Base-by-base conservation (phyloP, 768 basidiomycete genomes). In the Hygrophoropsis aurantiaca region DNA sequence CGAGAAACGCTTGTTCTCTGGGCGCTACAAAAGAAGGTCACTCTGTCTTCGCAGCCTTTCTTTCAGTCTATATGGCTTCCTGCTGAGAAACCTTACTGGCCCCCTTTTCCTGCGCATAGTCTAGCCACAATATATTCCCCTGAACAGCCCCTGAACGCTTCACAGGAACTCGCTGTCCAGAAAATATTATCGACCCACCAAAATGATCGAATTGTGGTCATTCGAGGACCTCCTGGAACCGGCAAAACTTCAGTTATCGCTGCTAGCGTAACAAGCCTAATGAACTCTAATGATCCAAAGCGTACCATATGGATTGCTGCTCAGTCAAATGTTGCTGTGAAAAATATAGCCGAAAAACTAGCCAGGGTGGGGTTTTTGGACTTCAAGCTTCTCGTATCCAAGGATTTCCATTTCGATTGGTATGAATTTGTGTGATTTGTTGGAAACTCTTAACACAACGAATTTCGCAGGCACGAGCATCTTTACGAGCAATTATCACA, bases 301-400 rank as follows among this genome's bases (percentile, higher is more conserved):
- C 56, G 37, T 21, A 42, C 54, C 8, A 55, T 74, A 9, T 78
- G 72, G 69, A 51, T 78, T 23, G 59, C 70, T 23, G 74, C 77
- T 0, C 77, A 78, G 21, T 76, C 75, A 0, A 79, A 78, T 34
- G 73, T 78, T 26, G 77, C 73, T 0, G 76, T 78, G 16, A 79
- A 79, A 53, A 78, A 78, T 46, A 76, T 78, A n/a, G 75, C 75
- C 0, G 72, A 76, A 49, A 78, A 72, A 39, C 59, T 78, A 10
- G 48, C 62, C 20, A 57, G 61, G 6, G 51, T 57, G n/a, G 56
- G 38, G 0, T 68, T 75, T 50, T 4, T 25, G 7, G 47, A 60
- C 7, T 78, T 75, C 50, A 71, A 50, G 42, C 40, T 78, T 1
- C 45, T 78, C n/a, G 73, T 78, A 5, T 77, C 76, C 11, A 62